Evolutionary conservation across 2,329 filamentous ascomycete genomes (phyloP).

Genomic region (Ambrosiella cleistominuta): DNA sequence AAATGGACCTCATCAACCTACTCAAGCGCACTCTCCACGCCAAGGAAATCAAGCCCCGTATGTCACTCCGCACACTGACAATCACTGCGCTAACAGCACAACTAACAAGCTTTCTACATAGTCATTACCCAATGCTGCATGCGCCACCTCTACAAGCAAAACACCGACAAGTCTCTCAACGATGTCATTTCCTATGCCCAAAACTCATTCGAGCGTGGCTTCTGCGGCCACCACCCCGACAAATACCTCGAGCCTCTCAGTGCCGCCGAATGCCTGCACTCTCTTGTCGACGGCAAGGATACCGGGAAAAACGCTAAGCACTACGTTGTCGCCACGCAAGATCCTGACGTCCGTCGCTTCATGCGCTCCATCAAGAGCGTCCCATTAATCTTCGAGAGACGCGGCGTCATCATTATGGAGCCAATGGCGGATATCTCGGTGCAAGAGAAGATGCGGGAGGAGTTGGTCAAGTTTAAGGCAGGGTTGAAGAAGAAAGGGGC

Average conservation of each 20-base stretch:
- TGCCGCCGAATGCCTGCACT: constrained; percentile 50
- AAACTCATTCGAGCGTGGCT: constrained; percentile 49
- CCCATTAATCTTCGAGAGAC: constrained; percentile 60
- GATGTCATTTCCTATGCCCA: constrained; percentile 60
- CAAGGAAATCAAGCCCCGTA: constrained; percentile 58
- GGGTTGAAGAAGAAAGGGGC: constrained; percentile 39
- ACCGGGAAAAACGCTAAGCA: constrained; percentile 57
- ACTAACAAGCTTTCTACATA: constrained; percentile 17
- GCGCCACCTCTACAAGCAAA: constrained; percentile 54
- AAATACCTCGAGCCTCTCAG: constrained; percentile 54
- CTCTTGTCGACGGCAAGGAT: constrained; percentile 63
- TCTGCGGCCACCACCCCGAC: constrained; percentile 61
- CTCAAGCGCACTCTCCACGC: constrained; percentile 74
- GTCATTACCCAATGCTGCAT: constrained; percentile 73
- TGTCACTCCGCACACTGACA: constrained; percentile 17
- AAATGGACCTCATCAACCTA: constrained; percentile 69
- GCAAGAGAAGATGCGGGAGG: constrained; percentile 46
- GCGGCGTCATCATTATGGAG: constrained; percentile 55
- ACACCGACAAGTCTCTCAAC: constrained; percentile 33
- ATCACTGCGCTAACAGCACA: not conserved
- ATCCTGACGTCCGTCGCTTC: constrained; percentile 40
- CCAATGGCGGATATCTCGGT: constrained; percentile 55
- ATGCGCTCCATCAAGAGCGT: constrained; percentile 54
- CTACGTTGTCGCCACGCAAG: constrained; percentile 63
- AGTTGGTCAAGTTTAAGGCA: constrained; percentile 55